Conservation (phyloP, 2,329 filamentous ascomycete species). For the Aspergillus quadricinctus region DNA sequence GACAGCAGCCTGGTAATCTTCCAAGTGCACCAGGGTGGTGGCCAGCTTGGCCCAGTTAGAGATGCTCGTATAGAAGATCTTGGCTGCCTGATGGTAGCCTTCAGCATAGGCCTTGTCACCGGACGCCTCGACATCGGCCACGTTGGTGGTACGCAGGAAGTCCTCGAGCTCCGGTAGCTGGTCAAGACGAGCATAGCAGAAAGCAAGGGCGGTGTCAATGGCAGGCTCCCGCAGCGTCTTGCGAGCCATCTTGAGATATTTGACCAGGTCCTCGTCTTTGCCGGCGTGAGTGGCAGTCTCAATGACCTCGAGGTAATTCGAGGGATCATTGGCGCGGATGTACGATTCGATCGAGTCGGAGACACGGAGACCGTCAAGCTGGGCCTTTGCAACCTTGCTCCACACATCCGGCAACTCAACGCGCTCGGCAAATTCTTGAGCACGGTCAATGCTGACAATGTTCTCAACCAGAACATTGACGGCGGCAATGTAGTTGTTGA, state of each 20-base stretch:
- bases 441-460: constrained; percentile 95
- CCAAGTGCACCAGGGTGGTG: constrained; percentile 93
- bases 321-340: constrained; percentile 88
- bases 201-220: constrained; percentile 90
- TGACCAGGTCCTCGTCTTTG: constrained; percentile 96
- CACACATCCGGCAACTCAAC: constrained; percentile 93
- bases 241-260: constrained; percentile 92
- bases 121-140: constrained; percentile 91
- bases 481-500: constrained; percentile 79
- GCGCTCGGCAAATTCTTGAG: constrained; percentile 90
- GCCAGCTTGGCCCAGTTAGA: constrained; percentile 99
- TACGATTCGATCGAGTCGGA: constrained; percentile 94
- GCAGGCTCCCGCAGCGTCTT: constrained; percentile 92
- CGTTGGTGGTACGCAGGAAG: constrained; percentile 88
- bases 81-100: constrained; percentile 89
- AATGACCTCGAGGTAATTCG: constrained; percentile 93
- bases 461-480: constrained; percentile 92
- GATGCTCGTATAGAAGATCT: constrained; percentile 98
- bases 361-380: constrained; percentile 90
- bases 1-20: constrained; percentile 94
- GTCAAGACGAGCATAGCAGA: constrained; percentile 87
- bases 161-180: constrained; percentile 92
- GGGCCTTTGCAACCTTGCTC: constrained; percentile 97
- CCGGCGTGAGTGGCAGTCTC: constrained; percentile 92
- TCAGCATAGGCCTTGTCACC: constrained; percentile 98